Percentiles rank a stretch among this genome's conserved stretches.
phyloP scores from a whole-genome alignment of 75 land plant genomes.

The Selaginella tamariscina region DNA sequence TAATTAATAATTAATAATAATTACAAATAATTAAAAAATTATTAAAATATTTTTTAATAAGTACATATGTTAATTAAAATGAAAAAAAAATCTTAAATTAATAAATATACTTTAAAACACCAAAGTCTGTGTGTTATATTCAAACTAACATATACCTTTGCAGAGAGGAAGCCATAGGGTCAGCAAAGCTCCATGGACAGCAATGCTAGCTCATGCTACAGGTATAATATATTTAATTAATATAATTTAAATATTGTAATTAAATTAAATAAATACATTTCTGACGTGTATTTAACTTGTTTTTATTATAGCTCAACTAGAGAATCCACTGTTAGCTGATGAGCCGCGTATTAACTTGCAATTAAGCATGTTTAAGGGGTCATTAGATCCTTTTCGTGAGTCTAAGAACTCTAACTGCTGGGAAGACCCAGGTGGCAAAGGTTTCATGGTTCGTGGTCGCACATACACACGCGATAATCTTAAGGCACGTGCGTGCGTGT shows the following conservation, averaged over 20 bases:
- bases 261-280: too few species aligned
- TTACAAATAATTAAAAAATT: too few species aligned
- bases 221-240: background rate
- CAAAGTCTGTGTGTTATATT: too few species aligned
- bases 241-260: too few species aligned
- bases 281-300: background rate
- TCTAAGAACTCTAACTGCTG: slow-evolving; percentile 51
- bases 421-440: slow-evolving; percentile 60
- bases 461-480: slow-evolving; percentile 58
- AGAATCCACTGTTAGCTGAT: background rate
- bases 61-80: too few species aligned
- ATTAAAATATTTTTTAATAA: too few species aligned
- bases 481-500: too few species aligned
- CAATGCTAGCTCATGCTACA: slow-evolving; percentile 5
- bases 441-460: slow-evolving; percentile 81
- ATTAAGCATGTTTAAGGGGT: slow-evolving; percentile 37
- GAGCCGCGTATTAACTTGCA: slow-evolving; percentile 32
- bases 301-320: background rate
- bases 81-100: too few species aligned
- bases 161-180: slow-evolving; percentile 13
- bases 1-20: too few species aligned
- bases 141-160: too few species aligned
- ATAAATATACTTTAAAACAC: too few species aligned
- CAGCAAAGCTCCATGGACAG: slow-evolving; percentile 14
- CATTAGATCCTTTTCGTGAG: slow-evolving; percentile 32